These are phyloP conservation scores for Lichtheimia ornata DNA, from an alignment of 371 early-diverging fungal genomes.

Conservation along the genomic window DNA sequence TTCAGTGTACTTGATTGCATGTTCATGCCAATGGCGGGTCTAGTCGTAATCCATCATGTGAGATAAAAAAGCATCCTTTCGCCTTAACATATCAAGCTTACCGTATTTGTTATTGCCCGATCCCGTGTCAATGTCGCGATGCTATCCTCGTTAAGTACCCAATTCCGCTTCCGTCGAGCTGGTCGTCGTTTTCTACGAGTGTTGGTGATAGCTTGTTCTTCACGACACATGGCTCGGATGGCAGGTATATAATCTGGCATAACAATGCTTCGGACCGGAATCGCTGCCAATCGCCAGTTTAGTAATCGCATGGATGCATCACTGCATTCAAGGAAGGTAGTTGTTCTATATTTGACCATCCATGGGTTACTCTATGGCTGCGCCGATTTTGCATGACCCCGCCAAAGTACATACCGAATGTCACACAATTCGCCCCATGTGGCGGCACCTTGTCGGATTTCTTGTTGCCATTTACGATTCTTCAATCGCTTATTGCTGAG, in stretches of 20 bases:
- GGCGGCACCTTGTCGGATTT: constrained; percentile 5
- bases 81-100: not conserved
- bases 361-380: not conserved
- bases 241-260: constrained; percentile 26
- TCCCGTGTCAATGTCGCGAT: not conserved
- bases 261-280: constrained; percentile 5
- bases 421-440: constrained; percentile 7
- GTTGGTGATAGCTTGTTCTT: constrained; percentile 22
- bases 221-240: constrained; percentile 20
- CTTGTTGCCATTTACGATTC: constrained; percentile 8
- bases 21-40: constrained; percentile 8
- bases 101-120: not conserved
- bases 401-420: constrained; percentile 7
- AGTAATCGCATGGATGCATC: constrained; percentile 6
- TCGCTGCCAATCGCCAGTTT: constrained; percentile 8
- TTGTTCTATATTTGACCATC: constrained; percentile 15
- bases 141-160: constrained; percentile 16
- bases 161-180: constrained; percentile 14
- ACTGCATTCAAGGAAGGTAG: constrained; percentile 13
- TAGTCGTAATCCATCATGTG: not conserved
- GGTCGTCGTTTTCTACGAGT: constrained; percentile 14
- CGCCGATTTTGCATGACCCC: constrained; percentile 9
- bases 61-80: not conserved
- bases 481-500: not conserved
- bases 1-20: constrained; percentile 5